phyloP scores from a whole-genome alignment of 352 stramenopile genomes.

The Stephanocyclus meneghinianus region DNA sequence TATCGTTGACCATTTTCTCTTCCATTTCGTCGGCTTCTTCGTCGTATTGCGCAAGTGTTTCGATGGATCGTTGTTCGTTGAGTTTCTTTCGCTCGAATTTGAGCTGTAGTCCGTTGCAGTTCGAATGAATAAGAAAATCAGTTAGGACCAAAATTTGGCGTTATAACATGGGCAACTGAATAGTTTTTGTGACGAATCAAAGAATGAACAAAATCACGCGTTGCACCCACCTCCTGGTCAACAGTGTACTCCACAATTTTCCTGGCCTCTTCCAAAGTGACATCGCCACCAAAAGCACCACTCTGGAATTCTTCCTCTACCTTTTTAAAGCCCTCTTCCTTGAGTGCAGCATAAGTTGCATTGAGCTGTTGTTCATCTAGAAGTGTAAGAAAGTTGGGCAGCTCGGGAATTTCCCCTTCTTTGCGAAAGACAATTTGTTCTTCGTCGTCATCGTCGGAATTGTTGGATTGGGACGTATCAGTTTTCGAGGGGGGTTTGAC shows the following conservation, averaged over 20 bases:
- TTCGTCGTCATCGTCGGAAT: not conserved
- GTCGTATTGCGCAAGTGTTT: not conserved
- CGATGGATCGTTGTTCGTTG: not conserved
- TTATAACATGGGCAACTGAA: not conserved
- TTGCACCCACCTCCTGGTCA: slow-evolving; percentile 4
- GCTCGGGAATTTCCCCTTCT: not conserved
- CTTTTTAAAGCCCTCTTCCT: not conserved
- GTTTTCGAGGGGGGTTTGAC: not conserved
- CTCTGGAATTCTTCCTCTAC: slow-evolving; percentile 5
- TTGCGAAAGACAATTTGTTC: slow-evolving; percentile 10
- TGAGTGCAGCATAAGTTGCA: slow-evolving; percentile 5
- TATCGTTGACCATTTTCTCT: not conserved
- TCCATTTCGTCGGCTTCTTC: not conserved
- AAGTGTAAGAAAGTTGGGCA: slow-evolving; percentile 8
- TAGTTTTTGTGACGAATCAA: not conserved
- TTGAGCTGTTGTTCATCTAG: slow-evolving; percentile 2
- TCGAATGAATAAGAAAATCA: not conserved
- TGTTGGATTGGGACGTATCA: not conserved
- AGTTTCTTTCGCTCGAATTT: not conserved
- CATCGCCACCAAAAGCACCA: not conserved
- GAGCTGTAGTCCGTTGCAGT: not conserved
- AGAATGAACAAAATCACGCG: not conserved
- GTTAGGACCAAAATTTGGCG: not conserved
- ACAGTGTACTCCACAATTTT: slow-evolving; percentile 18
- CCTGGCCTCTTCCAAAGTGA: slow-evolving; percentile 9